Base-by-base conservation (phyloP, 441 rosid genomes). In the Populus hybrid region DNA sequence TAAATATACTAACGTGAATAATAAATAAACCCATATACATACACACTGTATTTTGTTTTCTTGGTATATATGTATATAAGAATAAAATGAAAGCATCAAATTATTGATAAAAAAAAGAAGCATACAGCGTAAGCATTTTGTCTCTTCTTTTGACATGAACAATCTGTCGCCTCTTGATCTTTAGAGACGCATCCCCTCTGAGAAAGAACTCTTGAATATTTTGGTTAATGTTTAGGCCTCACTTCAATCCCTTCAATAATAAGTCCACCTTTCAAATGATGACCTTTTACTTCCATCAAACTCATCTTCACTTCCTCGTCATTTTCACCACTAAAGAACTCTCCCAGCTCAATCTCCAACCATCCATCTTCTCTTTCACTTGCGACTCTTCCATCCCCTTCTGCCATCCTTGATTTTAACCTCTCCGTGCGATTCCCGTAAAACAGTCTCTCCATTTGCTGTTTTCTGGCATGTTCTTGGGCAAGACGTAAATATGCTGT, bases 301-400 rank as follows among this genome's bases (percentile, higher is more conserved):
- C 87, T 86, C 91, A 89, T 87, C 71, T 26, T 83, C 61, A 88
- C 87, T 50, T 78, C 88, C 26, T 79, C 82, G 64, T 85, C 79
- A 11, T n/a, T 77, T 76, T 71, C 86, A 24, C 88, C 90, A 0
- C 36, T 85, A 35, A 81, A 81, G 77, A 89, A 89, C 75, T 89
- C 87, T 28, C 94, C 97, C 6, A 90, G 70, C 88, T 87, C 88
- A 71, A 83, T 85, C 90, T 90, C 98, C 91, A 85, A 50, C 96
- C 96, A 92, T 3, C 91, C 89, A 35, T 84, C 86, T 6, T 80
- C 81, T 76, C 86, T 84, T 68, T 78, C 78, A 42, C 36, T 28
- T 0, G 92, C 86, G 4, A 77, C 80, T 23, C 67, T 12, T 7
- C 65, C 70, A 2, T 64, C 84, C 1, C 80, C 74, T 73, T 63